A percentile compares a stretch with the other conserved stretches of the same genome.
Conservation (phyloP, 148 eudicot species). For the Rhododendron henanense region DNA sequence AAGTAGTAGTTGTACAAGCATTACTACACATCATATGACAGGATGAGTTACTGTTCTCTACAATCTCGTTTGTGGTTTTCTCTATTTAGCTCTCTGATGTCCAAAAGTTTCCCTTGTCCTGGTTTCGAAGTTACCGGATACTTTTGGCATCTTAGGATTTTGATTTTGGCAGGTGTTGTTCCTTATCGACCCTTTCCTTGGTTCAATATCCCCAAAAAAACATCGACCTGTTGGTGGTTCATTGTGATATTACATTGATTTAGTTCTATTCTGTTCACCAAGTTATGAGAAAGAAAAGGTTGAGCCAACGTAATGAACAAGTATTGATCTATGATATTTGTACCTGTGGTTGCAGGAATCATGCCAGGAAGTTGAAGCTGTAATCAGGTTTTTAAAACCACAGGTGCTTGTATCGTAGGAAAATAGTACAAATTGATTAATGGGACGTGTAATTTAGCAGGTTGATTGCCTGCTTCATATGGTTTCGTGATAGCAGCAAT, state of each 20-base stretch:
- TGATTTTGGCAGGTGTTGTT: neutral
- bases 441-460: conserved; percentile 1
- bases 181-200: neutral
- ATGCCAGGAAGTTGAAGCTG: conserved; percentile 86
- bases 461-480: conserved; percentile 9
- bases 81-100: neutral
- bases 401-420: conserved; percentile 50
- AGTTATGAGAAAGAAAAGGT: neutral
- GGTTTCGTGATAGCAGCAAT: neutral
- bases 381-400: conserved; percentile 72
- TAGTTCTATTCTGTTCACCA: neutral
- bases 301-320: neutral
- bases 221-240: neutral
- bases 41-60: neutral
- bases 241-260: neutral
- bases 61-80: neutral
- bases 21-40: neutral
- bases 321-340: neutral
- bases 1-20: neutral
- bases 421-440: conserved; percentile 6
- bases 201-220: neutral
- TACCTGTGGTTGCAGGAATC: conserved; percentile 58
- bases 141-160: neutral
- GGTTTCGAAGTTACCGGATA: neutral
- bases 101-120: neutral